Base-by-base conservation (phyloP, 192 early-diverging fungal species). In the Lobosporangium transversale region DNA sequence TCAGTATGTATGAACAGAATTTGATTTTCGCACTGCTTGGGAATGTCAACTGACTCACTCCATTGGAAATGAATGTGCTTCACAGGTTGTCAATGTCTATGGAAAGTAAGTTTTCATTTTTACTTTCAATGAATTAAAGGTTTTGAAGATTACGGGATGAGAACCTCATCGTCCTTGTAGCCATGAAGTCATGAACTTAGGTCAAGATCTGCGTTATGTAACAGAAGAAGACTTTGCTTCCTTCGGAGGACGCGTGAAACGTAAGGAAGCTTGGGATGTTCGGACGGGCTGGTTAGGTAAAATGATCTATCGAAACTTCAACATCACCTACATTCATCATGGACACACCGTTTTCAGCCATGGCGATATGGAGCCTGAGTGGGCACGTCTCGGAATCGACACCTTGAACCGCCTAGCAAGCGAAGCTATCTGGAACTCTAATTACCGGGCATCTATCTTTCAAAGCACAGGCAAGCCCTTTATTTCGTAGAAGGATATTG, bases 141-240 rank as follows among this genome's bases (percentile, higher is more conserved):
- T n/a, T n/a, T n/a, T n/a, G n/a, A n/a, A n/a, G n/a, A n/a, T n/a
- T n/a, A n/a, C n/a, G n/a, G n/a, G n/a, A n/a, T n/a, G n/a, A n/a
- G n/a, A n/a, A n/a, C n/a, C n/a, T n/a, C n/a, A n/a, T n/a, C n/a
- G n/a, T n/a, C n/a, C n/a, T n/a, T n/a, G 5, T 54, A 79, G 68
- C 50, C 78, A 80, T 47, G 78, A 80, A 56, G 53, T 80, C 26
- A 80, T 80, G 78, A 80, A 80, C 47, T 31, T 80, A 23, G 62
- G 64, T 1, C 32, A 50, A 23, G 68, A 70, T 31, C 53, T 70
- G 47, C 51, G 64, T 4, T 71, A 80, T 45, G 78, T 80, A 9
- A 71, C 68, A 6, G 48, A 61, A 15, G 68, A 66, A 20, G 78
- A 80, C 40, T 67, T 53, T 45, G 59, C 48, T 11, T 71, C 78